Evolutionary conservation across 2,329 filamentous ascomycete species (phyloP).

Genomic region (Capronia epimyces): DNA sequence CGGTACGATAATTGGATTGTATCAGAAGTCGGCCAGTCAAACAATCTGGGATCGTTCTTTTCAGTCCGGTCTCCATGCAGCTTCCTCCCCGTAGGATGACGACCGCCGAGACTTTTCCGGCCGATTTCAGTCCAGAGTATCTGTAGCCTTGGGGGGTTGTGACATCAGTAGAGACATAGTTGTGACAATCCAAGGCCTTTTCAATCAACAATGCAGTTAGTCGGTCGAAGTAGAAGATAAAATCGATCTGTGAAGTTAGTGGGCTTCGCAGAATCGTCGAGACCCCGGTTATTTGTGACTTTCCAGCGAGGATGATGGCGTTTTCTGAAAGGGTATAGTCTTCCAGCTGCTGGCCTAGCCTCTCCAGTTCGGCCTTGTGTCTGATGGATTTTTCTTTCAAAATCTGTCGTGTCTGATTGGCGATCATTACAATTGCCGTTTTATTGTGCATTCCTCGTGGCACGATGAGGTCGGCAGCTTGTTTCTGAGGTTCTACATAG

Average conservation of each 20-base stretch:
- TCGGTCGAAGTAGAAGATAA: constrained; percentile 95
- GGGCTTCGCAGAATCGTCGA: constrained; percentile 84
- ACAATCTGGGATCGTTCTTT: constrained; percentile 87
- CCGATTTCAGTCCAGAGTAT: constrained; percentile 66
- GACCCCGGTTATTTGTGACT: constrained; percentile 77
- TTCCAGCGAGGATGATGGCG: constrained; percentile 68
- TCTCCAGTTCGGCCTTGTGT: constrained; percentile 72
- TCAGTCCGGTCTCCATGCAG: constrained; percentile 79
- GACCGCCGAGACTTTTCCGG: constrained; percentile 75
- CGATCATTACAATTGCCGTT: constrained; percentile 88
- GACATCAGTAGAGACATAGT: constrained; percentile 60
- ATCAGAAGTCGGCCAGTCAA: constrained; percentile 83
- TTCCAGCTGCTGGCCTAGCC: constrained; percentile 66
- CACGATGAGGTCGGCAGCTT: constrained; percentile 75
- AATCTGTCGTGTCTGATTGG: constrained; percentile 84
- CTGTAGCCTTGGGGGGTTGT: constrained; percentile 63
- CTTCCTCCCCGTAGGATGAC: constrained; percentile 84
- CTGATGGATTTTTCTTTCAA: constrained; percentile 77
- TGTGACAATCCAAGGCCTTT: constrained; percentile 67
- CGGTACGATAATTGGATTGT: constrained; percentile 76
- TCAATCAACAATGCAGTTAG: constrained; percentile 81
- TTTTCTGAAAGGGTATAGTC: constrained; percentile 68
- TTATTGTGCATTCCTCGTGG: constrained; percentile 90
- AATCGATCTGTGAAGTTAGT: constrained; percentile 75
- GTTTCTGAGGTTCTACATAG: constrained; percentile 86